Conservation (phyloP, 208 protist species). For the Tetramitus jugosus region DNA sequence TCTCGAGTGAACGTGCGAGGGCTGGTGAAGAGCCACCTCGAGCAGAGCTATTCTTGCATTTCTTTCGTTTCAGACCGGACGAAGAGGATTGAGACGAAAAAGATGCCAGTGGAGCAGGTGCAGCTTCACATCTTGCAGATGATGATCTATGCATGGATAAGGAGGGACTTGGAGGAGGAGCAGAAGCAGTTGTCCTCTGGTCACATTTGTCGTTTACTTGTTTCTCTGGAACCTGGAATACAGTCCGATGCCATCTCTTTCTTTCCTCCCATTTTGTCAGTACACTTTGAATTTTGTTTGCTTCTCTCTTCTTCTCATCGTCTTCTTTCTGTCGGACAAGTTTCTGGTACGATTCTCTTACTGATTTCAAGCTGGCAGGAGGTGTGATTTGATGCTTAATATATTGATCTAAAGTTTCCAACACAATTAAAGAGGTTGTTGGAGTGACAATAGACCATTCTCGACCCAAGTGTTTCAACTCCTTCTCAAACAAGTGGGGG, state of each 20-base stretch:
- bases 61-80: too few species aligned
- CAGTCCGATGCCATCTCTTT: not conserved
- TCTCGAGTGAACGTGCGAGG: too few species aligned
- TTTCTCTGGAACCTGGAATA: not conserved
- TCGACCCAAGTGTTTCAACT: not conserved
- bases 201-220: not conserved
- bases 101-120: too few species aligned
- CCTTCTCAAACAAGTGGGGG: not conserved
- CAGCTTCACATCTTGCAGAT: not conserved
- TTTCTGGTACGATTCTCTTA: not conserved
- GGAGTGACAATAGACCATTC: not conserved
- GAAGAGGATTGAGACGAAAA: too few species aligned
- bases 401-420: conserved; percentile 21
- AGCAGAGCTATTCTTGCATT: too few species aligned
- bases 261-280: not conserved
- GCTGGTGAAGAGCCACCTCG: too few species aligned
- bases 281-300: not conserved
- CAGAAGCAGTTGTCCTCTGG: not conserved
- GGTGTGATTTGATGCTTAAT: conserved; percentile 13
- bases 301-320: not conserved
- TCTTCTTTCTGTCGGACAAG: not conserved
- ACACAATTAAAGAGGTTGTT: not conserved
- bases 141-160: not conserved
- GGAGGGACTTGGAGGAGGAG: not conserved
- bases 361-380: too few species aligned